Conservation (phyloP, 192 early-diverging fungal genomes). For the Mortierella claussenii region DNA sequence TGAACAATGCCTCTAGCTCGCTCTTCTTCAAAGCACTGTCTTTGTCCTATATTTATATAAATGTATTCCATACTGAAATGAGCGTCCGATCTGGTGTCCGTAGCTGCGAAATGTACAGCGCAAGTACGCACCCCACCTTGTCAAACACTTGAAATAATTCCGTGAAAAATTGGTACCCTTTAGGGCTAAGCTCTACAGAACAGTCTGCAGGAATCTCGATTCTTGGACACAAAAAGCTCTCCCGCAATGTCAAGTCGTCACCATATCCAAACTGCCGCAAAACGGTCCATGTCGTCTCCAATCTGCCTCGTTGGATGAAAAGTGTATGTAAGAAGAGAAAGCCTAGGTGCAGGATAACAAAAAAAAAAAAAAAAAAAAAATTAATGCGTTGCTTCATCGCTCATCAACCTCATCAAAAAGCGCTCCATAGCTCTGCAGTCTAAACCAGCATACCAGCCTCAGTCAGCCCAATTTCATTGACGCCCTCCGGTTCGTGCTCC, state of each 20-base stretch:
- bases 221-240: slow-evolving; percentile 90
- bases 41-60: slow-evolving; percentile 72
- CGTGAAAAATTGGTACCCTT: slow-evolving; percentile 95
- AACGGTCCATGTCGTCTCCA: slow-evolving; percentile 99
- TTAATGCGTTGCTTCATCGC: neutral
- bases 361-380: neutral
- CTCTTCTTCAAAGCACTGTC: slow-evolving; percentile 91
- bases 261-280: slow-evolving; percentile 96
- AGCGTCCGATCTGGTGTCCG: too few relatives aligned
- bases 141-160: slow-evolving; percentile 96
- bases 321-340: slow-evolving; percentile 95
- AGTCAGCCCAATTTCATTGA: slow-evolving; percentile 88
- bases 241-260: slow-evolving; percentile 90
- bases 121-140: slow-evolving; percentile 75
- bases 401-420: neutral
- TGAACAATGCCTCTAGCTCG: slow-evolving; percentile 90
- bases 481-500: slow-evolving; percentile 88
- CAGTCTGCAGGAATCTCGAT: slow-evolving; percentile 91
- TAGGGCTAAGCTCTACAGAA: slow-evolving; percentile 92
- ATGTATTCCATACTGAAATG: too few relatives aligned
- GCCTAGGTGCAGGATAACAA: slow-evolving; percentile 62
- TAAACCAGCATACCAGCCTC: slow-evolving; percentile 65
- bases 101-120: too few relatives aligned
- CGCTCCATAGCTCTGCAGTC: neutral
- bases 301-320: slow-evolving; percentile 95